Evolutionary conservation across 345 rosid species (phyloP).

Genomic region (Carallia brachiata): DNA sequence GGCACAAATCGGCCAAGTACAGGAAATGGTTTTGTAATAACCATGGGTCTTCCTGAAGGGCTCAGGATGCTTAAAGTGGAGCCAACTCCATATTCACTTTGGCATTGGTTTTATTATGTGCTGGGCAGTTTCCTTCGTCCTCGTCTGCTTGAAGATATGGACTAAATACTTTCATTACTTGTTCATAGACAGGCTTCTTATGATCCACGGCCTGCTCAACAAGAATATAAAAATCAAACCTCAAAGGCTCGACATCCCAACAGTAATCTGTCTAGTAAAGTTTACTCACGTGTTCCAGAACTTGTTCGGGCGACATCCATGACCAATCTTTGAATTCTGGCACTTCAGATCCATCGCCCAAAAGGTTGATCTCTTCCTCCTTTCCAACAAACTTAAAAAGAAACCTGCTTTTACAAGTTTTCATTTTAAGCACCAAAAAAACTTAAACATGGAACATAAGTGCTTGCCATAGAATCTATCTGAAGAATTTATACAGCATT

Average conservation of each 20-base stretch:
- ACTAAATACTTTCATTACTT: constrained; percentile 53
- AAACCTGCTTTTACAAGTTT: constrained; percentile 42
- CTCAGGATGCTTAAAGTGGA: background rate
- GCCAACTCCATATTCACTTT: constrained; percentile 1
- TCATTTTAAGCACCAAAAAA: too few species aligned
- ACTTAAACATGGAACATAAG: too few species aligned
- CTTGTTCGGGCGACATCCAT: constrained; percentile 65
- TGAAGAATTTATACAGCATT: too few species aligned
- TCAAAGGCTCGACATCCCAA: background rate
- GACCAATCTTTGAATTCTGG: constrained; percentile 75
- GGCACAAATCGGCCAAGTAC: background rate
- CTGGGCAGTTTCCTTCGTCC: constrained; percentile 29
- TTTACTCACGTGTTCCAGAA: constrained; percentile 51
- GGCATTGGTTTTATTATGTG: constrained; percentile 3
- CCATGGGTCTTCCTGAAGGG: background rate
- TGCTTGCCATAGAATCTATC: too few species aligned
- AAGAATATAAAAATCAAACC: background rate
- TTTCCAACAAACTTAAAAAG: constrained; percentile 69
- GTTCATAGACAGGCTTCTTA: constrained; percentile 71
- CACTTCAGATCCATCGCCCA: constrained; percentile 65
- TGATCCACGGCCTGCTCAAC: constrained; percentile 52
- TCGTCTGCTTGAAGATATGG: constrained; percentile 41
- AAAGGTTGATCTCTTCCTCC: constrained; percentile 73
- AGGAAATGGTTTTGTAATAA: background rate
- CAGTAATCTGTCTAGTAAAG: background rate